Evolutionary conservation across 345 rosid species (phyloP), one percentile per base, ranked within the genome.

Genomic region (Citrus reticulata): DNA sequence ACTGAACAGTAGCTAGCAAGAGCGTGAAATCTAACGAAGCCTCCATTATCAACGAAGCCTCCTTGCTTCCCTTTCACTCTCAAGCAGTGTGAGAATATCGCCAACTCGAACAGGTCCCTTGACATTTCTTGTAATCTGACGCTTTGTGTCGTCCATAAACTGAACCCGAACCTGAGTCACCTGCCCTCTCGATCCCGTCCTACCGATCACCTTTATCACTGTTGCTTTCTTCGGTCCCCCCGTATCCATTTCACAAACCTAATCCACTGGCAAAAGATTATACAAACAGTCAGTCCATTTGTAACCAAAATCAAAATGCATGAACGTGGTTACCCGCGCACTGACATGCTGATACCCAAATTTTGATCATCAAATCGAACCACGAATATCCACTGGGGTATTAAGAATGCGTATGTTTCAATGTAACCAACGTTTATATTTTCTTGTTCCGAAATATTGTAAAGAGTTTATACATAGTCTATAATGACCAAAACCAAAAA

Each of bases 131-230:
- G 69, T 74, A 62, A 74, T 74, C 14, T 13, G 55, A 17, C 69
- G 58, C 58, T 74, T 61, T 40, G 55, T 4, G 5, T 74, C 77
- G 20, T 74, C 69, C 57, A 74, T 25, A 9, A 74, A 74, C 29
- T 74, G 58, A 42, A 74, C 77, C 17, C 80, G 46, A 39, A 78
- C 70, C 54, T 77, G 80, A 32, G 80, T 77, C 32, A 77, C 80
- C 61, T 77, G 80, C 17, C 80, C 80, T 60, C 74, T 25, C 6
- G 76, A 78, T 7, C 80, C 70, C 0, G 76, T 70, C 62, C 76
- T 42, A 2, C 75, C 63, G 4, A 78, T 42, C 49, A 77, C 75
- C 24, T 59, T 77, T 22, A 22, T 30, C 68, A 69, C 74, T 0
- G 68, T 9, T 29, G 68, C 80, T 25, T 39, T 68, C 69, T 77